These are phyloP conservation scores for fission yeast (Schizosaccharomyces pombe) DNA, from an alignment of 805 yeast species.

Conservation along the genomic window ASM294v3 CU329670.1:618501-619000, in stretches of 20 bases:
- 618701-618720: slow-evolving; percentile 86
- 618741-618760: slow-evolving; percentile 83
- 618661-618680: slow-evolving; percentile 19
- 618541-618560: slow-evolving; percentile 52
- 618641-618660: slow-evolving; percentile 32
- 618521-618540: slow-evolving; percentile 79
- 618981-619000: slow-evolving; percentile 26
- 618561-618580: slow-evolving; percentile 40
- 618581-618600: slow-evolving; percentile 42
- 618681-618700: slow-evolving; percentile 34
- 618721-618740: slow-evolving; percentile 57
- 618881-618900: slow-evolving; percentile 61
- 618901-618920: slow-evolving; percentile 43
- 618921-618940: slow-evolving; percentile 37
- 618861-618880: slow-evolving; percentile 44
- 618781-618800: slow-evolving; percentile 50
- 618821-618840: neutral
- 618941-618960: slow-evolving; percentile 22
- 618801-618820: slow-evolving; percentile 22
- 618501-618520: slow-evolving; percentile 42
- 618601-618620: slow-evolving; percentile 32
- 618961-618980: slow-evolving; percentile 51
- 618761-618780: slow-evolving; percentile 44
- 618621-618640: slow-evolving; percentile 41
- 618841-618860: slow-evolving; percentile 7